phyloP scores from a whole-genome alignment of 768 basidiomycete genomes.

The Lentinula detonsa region DNA sequence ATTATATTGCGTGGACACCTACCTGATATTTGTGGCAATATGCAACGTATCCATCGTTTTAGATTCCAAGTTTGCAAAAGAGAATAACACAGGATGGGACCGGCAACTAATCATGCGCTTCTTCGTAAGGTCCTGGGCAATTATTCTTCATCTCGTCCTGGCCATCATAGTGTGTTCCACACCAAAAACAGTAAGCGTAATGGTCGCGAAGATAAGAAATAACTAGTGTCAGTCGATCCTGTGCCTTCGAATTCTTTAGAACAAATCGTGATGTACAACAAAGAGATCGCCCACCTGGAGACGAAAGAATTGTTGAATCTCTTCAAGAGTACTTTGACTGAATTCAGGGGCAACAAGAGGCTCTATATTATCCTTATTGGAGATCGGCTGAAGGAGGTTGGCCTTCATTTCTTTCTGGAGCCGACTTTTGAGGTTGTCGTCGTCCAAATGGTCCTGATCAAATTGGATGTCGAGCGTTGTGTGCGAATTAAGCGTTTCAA shows the following conservation, averaged over 20 bases:
- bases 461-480: conserved; percentile 17
- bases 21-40: neutral
- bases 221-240: conserved; percentile 61
- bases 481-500: conserved; percentile 47
- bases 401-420: conserved; percentile 69
- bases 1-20: neutral
- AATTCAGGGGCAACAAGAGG: conserved; percentile 23
- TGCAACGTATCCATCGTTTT: neutral
- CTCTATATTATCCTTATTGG: conserved; percentile 22
- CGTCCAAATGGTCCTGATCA: neutral
- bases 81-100: neutral
- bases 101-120: conserved; percentile 60
- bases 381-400: conserved; percentile 60
- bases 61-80: neutral
- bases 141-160: conserved; percentile 51
- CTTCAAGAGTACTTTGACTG: conserved; percentile 53
- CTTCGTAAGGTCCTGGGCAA: conserved; percentile 76
- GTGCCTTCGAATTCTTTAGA: conserved; percentile 40
- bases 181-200: conserved; percentile 85
- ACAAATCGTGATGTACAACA: neutral
- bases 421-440: conserved; percentile 24
- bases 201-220: conserved; percentile 67
- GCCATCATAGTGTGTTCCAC: conserved; percentile 68
- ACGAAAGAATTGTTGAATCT: conserved; percentile 61
- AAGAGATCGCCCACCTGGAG: conserved; percentile 42